These are phyloP conservation scores for Pichia kudriavzevii DNA, from an alignment of 1,139 yeast genomes.

Conservation along the genomic window DNA sequence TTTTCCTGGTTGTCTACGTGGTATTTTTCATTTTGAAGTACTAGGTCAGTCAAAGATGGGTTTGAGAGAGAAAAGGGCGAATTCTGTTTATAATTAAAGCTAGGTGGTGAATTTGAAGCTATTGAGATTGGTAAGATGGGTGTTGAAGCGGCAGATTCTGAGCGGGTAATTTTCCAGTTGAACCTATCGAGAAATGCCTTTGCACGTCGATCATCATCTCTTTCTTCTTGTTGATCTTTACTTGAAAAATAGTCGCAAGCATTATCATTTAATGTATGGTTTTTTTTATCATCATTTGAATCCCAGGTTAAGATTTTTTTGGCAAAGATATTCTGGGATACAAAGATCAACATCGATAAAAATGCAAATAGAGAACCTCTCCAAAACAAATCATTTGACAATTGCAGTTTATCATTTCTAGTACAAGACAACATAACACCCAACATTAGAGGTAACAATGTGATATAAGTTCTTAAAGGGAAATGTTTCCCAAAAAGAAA, in stretches of 20 bases:
- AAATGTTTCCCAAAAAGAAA: constrained; percentile 51
- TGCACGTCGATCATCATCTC: constrained; percentile 17
- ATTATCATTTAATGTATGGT: neutral
- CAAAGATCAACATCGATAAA: constrained; percentile 78
- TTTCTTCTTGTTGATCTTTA: neutral
- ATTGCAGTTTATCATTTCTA: constrained; percentile 30
- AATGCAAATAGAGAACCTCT: constrained; percentile 71
- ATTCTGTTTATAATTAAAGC: neutral
- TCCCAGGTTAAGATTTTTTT: constrained; percentile 61
- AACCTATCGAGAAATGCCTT: constrained; percentile 23
- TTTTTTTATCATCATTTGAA: constrained; percentile 1
- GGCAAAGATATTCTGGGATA: constrained; percentile 85
- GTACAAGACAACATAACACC: constrained; percentile 86
- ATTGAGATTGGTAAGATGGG: constrained; percentile 27
- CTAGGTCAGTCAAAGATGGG: too few species aligned
- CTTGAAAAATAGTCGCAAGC: neutral
- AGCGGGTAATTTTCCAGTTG: constrained; percentile 24
- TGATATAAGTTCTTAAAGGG: constrained; percentile 59
- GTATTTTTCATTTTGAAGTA: constrained; percentile 2
- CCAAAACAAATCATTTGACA: constrained; percentile 33
- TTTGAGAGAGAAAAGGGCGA: too few species aligned
- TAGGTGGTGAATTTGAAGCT: constrained; percentile 2
- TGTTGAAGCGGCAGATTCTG: constrained; percentile 29
- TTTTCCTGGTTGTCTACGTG: constrained; percentile 6
- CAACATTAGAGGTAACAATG: constrained; percentile 64